Percentiles rank a stretch among this genome's conserved stretches.
phyloP scores from a whole-genome alignment of 2,329 filamentous ascomycete genomes.

The Trichocomaceae sp. region DNA sequence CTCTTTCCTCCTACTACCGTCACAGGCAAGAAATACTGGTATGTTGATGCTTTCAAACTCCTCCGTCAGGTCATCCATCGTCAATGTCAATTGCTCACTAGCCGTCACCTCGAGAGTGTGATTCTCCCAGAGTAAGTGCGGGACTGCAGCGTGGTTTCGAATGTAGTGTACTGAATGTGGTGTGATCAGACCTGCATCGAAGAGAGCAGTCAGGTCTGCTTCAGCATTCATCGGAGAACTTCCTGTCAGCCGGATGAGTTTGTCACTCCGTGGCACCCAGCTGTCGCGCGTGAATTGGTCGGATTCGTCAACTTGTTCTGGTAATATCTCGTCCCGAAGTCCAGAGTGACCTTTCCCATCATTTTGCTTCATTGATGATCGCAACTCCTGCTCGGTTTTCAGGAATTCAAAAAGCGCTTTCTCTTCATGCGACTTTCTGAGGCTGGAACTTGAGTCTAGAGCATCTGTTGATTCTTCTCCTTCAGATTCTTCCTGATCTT shows the following conservation, averaged over 20 bases:
- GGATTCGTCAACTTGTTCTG: conserved; percentile 37
- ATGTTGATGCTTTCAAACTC: conserved; percentile 45
- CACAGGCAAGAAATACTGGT: conserved; percentile 44
- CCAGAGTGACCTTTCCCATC: conserved; percentile 38
- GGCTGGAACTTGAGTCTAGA: background rate
- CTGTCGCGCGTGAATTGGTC: conserved; percentile 50
- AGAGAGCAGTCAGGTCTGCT: conserved; percentile 37
- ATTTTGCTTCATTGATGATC: conserved; percentile 32
- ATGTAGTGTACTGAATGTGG: conserved; percentile 49
- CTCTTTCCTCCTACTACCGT: conserved; percentile 48
- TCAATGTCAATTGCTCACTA: conserved; percentile 30
- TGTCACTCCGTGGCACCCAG: conserved; percentile 45
- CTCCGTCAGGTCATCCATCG: conserved; percentile 41
- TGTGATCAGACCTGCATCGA: conserved; percentile 45
- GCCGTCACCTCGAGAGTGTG: conserved; percentile 43
- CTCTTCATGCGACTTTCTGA: background rate
- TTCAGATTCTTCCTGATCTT: background rate
- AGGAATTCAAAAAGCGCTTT: background rate
- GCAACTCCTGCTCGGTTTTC: background rate
- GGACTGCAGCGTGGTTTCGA: conserved; percentile 50
- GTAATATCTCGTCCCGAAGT: conserved; percentile 12
- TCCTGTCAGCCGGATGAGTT: conserved; percentile 47
- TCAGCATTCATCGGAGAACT: conserved; percentile 51
- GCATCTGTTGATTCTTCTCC: background rate
- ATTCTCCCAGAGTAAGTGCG: conserved; percentile 45